Evolutionary conservation across 2,329 filamentous ascomycete genomes (phyloP), one percentile per base, ranked within the genome.

Genomic region (Sordariomycetes sp.): DNA sequence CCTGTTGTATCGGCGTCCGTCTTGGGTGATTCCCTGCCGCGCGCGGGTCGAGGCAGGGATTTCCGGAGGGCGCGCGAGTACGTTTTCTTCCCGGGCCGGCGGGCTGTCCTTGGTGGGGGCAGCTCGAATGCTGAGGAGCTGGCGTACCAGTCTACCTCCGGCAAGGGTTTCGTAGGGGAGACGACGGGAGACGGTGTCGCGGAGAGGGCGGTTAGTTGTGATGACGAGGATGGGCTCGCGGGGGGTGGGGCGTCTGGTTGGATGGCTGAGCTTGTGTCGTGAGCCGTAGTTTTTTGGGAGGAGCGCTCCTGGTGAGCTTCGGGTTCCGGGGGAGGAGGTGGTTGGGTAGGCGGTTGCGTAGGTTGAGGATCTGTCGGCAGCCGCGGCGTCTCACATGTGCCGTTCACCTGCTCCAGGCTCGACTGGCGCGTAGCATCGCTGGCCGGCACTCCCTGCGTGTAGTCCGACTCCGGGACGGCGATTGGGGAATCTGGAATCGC

Each of bases 1-100:
- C 34, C 25, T 2, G 45, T 22, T 3, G 28, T 8, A 32, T 32
- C 28, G 13, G 77, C 79, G 15, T 71, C 66, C 0, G 72, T 74
- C 32, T 68, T 70, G n/a, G 67, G 59, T 17, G 68, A 68, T 2
- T 51, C 54, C 10, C 50, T 20, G n/a, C n/a, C 7, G 45, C n/a
- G 20, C 8, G 7, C 5, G 45, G 45, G 12, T 12, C 45, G 45
- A 1, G 45, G 20, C 17, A 20, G 45, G 3, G 45, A 22, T 13
- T 50, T 50, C 17, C 45, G 45, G 45, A 13, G 10, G n/a, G 45
- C n/a, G n/a, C 45, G 59, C 56, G 5, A 58, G 54, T 25, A 45
- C 54, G 13, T 58, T 12, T 13, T 54, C 32, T 13, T 54, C 28
- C 32, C 57, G 52, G 8, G 61, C 59, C 15, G 45, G 53, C 24